Evolutionary conservation across 2,329 filamentous ascomycete species (phyloP).

Genomic region (Ceratocystiopsis brevicomis): DNA sequence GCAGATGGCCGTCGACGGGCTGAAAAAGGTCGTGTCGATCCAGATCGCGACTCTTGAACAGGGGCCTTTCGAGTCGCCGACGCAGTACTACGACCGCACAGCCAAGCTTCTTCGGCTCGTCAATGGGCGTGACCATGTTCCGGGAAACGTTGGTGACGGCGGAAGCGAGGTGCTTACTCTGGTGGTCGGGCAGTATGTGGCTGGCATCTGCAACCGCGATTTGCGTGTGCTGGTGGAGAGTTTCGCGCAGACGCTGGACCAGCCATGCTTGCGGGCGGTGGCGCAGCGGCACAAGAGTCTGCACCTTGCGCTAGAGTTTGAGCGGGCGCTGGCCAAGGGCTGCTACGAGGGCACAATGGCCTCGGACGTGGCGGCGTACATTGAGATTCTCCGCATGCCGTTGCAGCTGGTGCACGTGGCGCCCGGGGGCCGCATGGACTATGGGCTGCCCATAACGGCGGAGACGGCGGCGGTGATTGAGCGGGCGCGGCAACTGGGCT

Average conservation of each 20-base stretch:
- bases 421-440: constrained; percentile 12
- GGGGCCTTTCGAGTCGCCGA: constrained; percentile 29
- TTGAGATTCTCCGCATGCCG: constrained; percentile 27
- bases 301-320: constrained; percentile 36
- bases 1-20: constrained; percentile 23
- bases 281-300: constrained; percentile 33
- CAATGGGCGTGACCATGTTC: constrained; percentile 10
- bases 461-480: constrained; percentile 18
- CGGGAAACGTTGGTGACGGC: constrained; percentile 1
- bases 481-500: constrained; percentile 25
- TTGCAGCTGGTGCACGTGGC: constrained; percentile 10
- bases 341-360: constrained; percentile 22
- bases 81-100: constrained; percentile 29
- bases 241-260: constrained; percentile 14
- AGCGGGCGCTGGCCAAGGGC: constrained; percentile 29
- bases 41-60: constrained; percentile 36
- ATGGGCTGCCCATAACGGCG: constrained; percentile 20
- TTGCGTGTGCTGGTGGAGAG: constrained; percentile 24
- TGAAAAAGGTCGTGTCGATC: constrained; percentile 33
- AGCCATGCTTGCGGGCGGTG: constrained; percentile 21
- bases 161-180: constrained; percentile 12
- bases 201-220: constrained; percentile 29
- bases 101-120: constrained; percentile 21
- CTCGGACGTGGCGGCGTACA: constrained; percentile 26
- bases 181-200: constrained; percentile 27